Conservation (phyloP, 257 asterid species). For the Solanum dulcamara region DNA sequence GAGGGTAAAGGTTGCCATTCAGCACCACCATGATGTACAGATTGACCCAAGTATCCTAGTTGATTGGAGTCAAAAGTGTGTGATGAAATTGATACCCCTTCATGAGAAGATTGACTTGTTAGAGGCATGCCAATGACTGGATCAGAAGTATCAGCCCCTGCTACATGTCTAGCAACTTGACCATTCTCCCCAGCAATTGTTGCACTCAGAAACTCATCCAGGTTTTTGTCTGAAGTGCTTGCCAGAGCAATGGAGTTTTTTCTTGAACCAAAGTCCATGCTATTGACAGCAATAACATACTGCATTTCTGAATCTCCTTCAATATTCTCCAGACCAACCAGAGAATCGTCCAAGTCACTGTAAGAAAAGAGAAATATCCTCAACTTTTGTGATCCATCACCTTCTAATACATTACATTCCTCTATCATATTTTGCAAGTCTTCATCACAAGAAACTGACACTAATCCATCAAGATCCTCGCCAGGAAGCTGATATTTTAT, state of each 20-base stretch:
- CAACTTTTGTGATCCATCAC: conserved; percentile 63
- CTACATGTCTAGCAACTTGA: conserved; percentile 13
- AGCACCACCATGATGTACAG: conserved; percentile 27
- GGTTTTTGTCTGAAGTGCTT: conserved; percentile 41
- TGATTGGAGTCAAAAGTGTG: conserved; percentile 29
- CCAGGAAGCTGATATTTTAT: conserved; percentile 95
- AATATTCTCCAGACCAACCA: conserved; percentile 35
- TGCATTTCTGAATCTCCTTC: conserved; percentile 66
- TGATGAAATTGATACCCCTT: conserved; percentile 23
- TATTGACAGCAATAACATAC: conserved; percentile 73
- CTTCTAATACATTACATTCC: conserved; percentile 48
- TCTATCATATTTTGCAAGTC: conserved; percentile 92
- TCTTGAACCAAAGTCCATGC: conserved; percentile 65
- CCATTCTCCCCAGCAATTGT: conserved; percentile 36
- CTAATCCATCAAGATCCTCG: conserved; percentile 91
- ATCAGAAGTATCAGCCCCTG: conserved; percentile 10
- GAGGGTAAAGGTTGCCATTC: conserved; percentile 32
- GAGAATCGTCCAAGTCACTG: conserved; percentile 56
- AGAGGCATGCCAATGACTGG: conserved; percentile 20
- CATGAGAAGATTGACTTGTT: conserved; percentile 32
- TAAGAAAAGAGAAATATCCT: conserved; percentile 58
- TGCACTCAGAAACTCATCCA: conserved; percentile 55
- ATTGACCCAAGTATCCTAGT: conserved; percentile 21
- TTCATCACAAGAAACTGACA: conserved; percentile 83
- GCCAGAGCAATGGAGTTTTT: conserved; percentile 49